These are phyloP conservation scores for Fusarium sp. DNA, from an alignment of 2,329 filamentous ascomycete species.

Conservation along the genomic window DNA sequence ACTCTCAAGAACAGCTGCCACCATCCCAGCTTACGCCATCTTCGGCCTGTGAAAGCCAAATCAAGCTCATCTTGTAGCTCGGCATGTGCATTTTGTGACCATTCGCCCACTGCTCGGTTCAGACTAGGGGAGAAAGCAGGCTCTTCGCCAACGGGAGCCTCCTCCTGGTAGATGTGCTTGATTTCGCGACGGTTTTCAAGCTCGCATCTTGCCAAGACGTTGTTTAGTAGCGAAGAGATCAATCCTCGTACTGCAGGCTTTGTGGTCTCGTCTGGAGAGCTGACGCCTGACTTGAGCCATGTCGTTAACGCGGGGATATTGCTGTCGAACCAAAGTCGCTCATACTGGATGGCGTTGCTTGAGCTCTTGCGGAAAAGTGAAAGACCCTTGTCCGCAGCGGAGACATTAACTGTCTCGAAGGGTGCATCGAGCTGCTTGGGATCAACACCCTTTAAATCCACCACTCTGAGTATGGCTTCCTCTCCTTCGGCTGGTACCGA, in stretches of 20 bases:
- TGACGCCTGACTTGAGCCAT: constrained; percentile 70
- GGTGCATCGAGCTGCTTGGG: constrained; percentile 52
- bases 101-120: constrained; percentile 70
- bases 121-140: constrained; percentile 59
- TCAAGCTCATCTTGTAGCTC: constrained; percentile 86
- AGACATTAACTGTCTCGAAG: constrained; percentile 71
- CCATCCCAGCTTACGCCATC: constrained; percentile 87
- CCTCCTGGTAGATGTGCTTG: constrained; percentile 49
- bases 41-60: constrained; percentile 76
- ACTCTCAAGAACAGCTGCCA: constrained; percentile 97
- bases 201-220: constrained; percentile 62
- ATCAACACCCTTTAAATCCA: constrained; percentile 65
- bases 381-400: constrained; percentile 71
- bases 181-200: constrained; percentile 55
- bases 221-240: constrained; percentile 73
- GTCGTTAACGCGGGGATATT: constrained; percentile 72
- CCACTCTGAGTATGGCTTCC: constrained; percentile 63
- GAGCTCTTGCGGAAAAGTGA: constrained; percentile 75
- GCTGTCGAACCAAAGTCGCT: constrained; percentile 78
- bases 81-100: constrained; percentile 83
- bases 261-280: constrained; percentile 58
- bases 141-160: constrained; percentile 32
- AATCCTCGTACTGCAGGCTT: constrained; percentile 75
- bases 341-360: constrained; percentile 76
- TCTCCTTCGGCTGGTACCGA: constrained; percentile 54